phyloP scores from a whole-genome alignment of 1,284 basidiomycete genomes.

The Rhodotorula sp. region DNA sequence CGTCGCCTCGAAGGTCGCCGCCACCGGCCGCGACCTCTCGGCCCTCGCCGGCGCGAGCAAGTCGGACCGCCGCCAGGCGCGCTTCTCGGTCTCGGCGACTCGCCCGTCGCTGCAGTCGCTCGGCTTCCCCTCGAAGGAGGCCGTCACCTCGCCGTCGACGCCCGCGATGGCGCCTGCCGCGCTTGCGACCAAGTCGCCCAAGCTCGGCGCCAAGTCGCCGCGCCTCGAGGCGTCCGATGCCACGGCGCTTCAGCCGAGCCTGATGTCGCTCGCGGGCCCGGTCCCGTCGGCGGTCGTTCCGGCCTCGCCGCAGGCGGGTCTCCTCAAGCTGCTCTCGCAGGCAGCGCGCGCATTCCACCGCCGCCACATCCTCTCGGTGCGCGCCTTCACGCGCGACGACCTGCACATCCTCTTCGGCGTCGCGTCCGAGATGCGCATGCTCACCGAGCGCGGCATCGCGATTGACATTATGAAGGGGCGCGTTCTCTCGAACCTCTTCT shows the following conservation, averaged over 20 bases:
- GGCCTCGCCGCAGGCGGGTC: conserved; percentile 53
- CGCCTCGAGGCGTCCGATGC: conserved; percentile 34
- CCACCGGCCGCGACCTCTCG: conserved; percentile 80
- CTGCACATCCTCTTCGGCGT: conserved; percentile 92
- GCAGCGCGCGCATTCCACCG: conserved; percentile 65
- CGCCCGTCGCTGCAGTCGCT: conserved; percentile 44
- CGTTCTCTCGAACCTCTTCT: conserved; percentile 94
- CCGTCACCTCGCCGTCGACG: conserved; percentile 44
- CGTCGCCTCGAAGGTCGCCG: conserved; percentile 56
- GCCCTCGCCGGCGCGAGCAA: conserved; percentile 57
- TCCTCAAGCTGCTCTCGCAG: conserved; percentile 59
- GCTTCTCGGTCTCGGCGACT: conserved; percentile 45
- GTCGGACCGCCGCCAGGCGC: conserved; percentile 43
- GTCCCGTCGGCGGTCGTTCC: conserved; percentile 35
- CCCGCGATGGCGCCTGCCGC: conserved; percentile 44
- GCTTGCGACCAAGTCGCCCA: conserved; percentile 37
- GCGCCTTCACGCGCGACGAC: conserved; percentile 88
- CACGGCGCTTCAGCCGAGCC: conserved; percentile 38
- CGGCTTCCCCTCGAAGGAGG: conserved; percentile 38
- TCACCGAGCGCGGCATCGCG: conserved; percentile 87
- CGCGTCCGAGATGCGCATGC: conserved; percentile 93
- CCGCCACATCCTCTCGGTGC: conserved; percentile 90
- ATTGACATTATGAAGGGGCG: conserved; percentile 89
- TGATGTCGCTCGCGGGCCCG: conserved; percentile 47
- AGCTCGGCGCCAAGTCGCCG: conserved; percentile 34